Evolutionary conservation across 768 basidiomycete genomes (phyloP).

Genomic region (Mycena galericulata): DNA sequence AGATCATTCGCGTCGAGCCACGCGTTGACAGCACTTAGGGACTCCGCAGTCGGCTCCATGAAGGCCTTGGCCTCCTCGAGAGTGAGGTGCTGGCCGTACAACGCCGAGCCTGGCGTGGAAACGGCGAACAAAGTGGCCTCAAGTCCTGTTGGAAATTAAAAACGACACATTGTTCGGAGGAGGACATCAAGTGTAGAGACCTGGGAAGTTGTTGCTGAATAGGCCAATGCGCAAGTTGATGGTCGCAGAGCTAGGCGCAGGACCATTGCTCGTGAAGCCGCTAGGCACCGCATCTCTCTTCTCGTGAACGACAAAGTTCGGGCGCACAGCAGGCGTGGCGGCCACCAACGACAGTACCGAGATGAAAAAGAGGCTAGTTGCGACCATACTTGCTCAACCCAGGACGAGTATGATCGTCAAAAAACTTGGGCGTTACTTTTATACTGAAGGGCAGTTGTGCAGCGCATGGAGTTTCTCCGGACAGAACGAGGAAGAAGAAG

Average conservation of each 20-base stretch:
- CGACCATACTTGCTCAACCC: constrained; percentile 29
- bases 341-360: constrained; percentile 26
- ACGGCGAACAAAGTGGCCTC: constrained; percentile 50
- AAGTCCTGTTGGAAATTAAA: constrained; percentile 31
- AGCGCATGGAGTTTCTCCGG: constrained; percentile 12
- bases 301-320: constrained; percentile 45
- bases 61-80: constrained; percentile 56
- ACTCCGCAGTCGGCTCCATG: constrained; percentile 56
- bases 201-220: constrained; percentile 46
- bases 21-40: constrained; percentile 40
- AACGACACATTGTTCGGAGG: neutral
- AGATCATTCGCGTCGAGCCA: constrained; percentile 63
- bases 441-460: constrained; percentile 12
- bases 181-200: neutral
- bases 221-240: constrained; percentile 46
- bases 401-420: neutral
- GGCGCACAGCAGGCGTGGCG: constrained; percentile 26
- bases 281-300: constrained; percentile 29
- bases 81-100: constrained; percentile 51
- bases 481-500: neutral
- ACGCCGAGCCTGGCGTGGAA: constrained; percentile 47
- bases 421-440: neutral
- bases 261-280: constrained; percentile 32
- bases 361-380: constrained; percentile 30
- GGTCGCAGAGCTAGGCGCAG: constrained; percentile 31